Base-by-base conservation (phyloP, 2,329 filamentous ascomycete genomes). In the Cadophora gregata region DNA sequence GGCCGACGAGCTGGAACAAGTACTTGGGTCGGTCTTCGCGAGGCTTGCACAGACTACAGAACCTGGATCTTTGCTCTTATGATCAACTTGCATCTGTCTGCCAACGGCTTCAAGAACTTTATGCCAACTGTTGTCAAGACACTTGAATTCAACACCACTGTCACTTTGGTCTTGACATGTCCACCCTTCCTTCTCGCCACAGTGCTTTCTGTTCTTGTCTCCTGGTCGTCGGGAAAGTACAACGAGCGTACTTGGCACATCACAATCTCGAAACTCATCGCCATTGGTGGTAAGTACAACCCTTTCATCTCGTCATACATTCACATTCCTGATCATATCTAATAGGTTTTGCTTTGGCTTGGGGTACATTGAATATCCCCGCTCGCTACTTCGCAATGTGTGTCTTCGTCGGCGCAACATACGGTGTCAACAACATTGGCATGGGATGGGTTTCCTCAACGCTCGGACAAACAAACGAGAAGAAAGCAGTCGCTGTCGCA, bases 1-100 rank as follows among this genome's bases (percentile, higher is more conserved):
- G 81, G 80, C 42, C 77, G 78, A 2, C 70, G 77, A 59, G 74
- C 72, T 12, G 75, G 74, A 31, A 27, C 36, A 4, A 27, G 29
- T 33, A 56, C 77, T 9, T 79, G 72, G 75, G 75, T 74, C n/a
- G 81, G 82, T 31, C 76, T 83, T 36, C 75, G 77, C 64, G 75
- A 80, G 47, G 81, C 81, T 14, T 69, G 76, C 29, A 73, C 70
- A 9, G 82, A 84, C 67, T 79, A 78, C 31, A 77, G 79, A 50
- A 75, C 81, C 4, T 83, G 80, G 76, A 69, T 84, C 5, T 79
- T 83, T 56, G 77, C 76, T 5, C 73, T 83, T 66, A 83, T 83
- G 80, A 79, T 81, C 65, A 82, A 83, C 69, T 79, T 82, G 74
- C 81, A 83, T 69, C 71, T 82, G 55, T 79, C 79, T 10, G 80